Conservation (phyloP, 2,329 filamentous ascomycete genomes). For the Paecilomyces formosus region DNA sequence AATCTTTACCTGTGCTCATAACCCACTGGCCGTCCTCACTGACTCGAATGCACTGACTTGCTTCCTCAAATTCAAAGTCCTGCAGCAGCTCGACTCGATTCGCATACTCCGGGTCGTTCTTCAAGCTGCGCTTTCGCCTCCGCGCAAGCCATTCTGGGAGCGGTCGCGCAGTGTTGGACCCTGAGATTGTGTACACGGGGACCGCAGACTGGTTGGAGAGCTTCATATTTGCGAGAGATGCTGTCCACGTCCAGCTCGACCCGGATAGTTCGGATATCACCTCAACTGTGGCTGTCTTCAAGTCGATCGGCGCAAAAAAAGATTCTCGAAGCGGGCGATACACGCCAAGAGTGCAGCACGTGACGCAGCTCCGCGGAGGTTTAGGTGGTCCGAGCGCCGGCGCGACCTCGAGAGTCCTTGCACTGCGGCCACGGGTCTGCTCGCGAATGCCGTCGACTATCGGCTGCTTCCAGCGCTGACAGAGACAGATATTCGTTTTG, state of each 20-base stretch:
- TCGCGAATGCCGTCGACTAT: not conserved
- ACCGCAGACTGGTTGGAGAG: slow-evolving; percentile 64
- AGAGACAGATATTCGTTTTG: not conserved
- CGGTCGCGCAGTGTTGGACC: slow-evolving; percentile 76
- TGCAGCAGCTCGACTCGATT: slow-evolving; percentile 92
- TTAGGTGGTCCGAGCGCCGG: slow-evolving; percentile 4
- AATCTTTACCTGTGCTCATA: slow-evolving; percentile 72
- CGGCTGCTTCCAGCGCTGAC: not conserved
- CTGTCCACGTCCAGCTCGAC: not conserved
- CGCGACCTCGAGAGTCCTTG: not conserved
- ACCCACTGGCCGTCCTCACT: slow-evolving; percentile 97
- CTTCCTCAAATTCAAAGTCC: slow-evolving; percentile 96
- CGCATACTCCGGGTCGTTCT: slow-evolving; percentile 86
- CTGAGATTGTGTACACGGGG: slow-evolving; percentile 91
- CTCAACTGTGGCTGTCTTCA: slow-evolving; percentile 1
- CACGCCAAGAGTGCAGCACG: slow-evolving; percentile 7
- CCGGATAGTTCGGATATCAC: not conserved
- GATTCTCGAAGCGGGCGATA: slow-evolving; percentile 5
- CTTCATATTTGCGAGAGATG: slow-evolving; percentile 32
- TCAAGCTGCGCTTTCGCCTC: slow-evolving; percentile 81
- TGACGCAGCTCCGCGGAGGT: slow-evolving; percentile 7
- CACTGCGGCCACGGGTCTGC: not conserved
- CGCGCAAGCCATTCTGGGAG: slow-evolving; percentile 93
- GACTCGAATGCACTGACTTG: slow-evolving; percentile 79
- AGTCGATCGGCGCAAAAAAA: slow-evolving; percentile 1